Evolutionary conservation across 148 eudicot genomes (phyloP).

Genomic region (Rhododendron williamsianum): DNA sequence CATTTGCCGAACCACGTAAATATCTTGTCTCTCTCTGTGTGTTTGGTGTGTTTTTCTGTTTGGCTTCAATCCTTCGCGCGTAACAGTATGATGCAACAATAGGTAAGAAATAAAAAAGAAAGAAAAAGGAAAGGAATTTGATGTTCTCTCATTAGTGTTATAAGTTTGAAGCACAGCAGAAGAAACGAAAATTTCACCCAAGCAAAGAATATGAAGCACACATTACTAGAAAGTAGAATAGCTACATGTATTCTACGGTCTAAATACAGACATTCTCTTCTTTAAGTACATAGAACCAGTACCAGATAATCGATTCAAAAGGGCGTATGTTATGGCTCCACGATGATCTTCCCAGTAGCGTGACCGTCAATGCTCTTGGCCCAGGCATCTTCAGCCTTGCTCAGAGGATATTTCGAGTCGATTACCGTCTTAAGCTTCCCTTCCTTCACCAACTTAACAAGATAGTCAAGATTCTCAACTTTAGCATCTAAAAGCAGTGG

Average conservation of each 20-base stretch:
- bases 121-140: neutral
- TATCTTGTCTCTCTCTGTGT: too few species aligned
- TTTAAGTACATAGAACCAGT: neutral
- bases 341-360: constrained; percentile 59
- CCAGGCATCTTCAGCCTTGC: constrained; percentile 59
- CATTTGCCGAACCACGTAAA: too few species aligned
- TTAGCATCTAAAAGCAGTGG: constrained; percentile 27
- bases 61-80: too few species aligned
- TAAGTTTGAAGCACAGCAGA: neutral
- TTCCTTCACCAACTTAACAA: constrained; percentile 49
- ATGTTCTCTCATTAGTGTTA: neutral
- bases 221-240: neutral
- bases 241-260: neutral
- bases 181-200: neutral
- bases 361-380: constrained; percentile 49
- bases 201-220: neutral
- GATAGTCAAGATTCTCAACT: constrained; percentile 28
- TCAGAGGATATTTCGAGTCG: constrained; percentile 38
- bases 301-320: neutral
- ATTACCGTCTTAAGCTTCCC: constrained; percentile 48
- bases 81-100: neutral
- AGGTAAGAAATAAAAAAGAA: too few species aligned
- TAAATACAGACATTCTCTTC: neutral
- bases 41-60: too few species aligned
- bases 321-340: constrained; percentile 21